Percentiles rank a stretch among this genome's conserved stretches.
These are phyloP conservation scores for Lasiodiplodia hormozganensis DNA, from an alignment of 2,329 filamentous ascomycete species.

Conservation along the genomic window DNA sequence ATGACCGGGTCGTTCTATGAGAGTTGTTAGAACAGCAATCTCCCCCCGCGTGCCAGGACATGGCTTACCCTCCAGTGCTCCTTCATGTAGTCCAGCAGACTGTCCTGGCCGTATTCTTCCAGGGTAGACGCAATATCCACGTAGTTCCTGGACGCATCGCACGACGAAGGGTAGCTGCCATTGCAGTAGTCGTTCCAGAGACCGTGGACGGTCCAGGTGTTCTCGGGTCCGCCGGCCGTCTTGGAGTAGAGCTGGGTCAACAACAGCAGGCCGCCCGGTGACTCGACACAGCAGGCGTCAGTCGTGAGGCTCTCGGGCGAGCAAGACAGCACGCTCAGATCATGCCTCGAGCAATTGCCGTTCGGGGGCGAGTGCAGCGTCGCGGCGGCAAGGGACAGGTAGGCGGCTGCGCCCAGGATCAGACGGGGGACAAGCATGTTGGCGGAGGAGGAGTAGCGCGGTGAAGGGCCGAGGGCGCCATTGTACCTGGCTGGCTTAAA, in stretches of 20 bases:
- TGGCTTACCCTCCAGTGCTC: constrained; percentile 70
- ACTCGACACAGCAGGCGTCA: constrained; percentile 26
- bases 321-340: constrained; percentile 24
- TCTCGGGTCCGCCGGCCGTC: constrained; percentile 51
- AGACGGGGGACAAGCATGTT: constrained; percentile 14
- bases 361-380: constrained; percentile 17
- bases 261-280: constrained; percentile 24
- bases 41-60: background rate
- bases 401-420: constrained; percentile 27
- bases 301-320: constrained; percentile 24
- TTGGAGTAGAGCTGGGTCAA: constrained; percentile 25
- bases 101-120: constrained; percentile 58
- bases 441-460: constrained; percentile 1
- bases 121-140: constrained; percentile 51
- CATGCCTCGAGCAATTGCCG: constrained; percentile 25
- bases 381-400: constrained; percentile 23
- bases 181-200: constrained; percentile 70
- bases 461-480: constrained; percentile 14
- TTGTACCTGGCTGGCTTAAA: constrained; percentile 30
- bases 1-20: constrained; percentile 26
- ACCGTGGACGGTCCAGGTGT: constrained; percentile 79
- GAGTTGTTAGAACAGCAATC: background rate
- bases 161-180: constrained; percentile 68
- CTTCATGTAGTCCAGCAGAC: constrained; percentile 70
- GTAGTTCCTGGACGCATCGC: constrained; percentile 23